A percentile compares a stretch with the other conserved stretches of the same genome.
These are phyloP conservation scores for Volvox africanus DNA, from an alignment of 139 green algal genomes.

Conservation along the genomic window DNA sequence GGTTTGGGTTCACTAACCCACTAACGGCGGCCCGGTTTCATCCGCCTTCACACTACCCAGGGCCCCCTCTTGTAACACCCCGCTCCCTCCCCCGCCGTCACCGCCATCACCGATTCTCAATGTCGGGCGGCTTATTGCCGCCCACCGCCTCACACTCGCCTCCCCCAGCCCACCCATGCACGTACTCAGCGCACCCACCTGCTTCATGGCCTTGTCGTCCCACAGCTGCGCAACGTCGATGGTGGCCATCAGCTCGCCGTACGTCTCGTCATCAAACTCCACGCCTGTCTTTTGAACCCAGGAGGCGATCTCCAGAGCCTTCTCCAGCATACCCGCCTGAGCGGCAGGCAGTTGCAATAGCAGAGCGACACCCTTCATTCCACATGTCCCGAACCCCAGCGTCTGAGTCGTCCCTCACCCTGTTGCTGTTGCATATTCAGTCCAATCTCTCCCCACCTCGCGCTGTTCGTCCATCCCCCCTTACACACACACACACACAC, in stretches of 20 bases:
- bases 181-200: neutral
- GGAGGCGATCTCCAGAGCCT: conserved; percentile 61
- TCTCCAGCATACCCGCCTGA: conserved; percentile 63
- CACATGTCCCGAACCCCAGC: too few species aligned
- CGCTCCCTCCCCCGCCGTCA: too few species aligned
- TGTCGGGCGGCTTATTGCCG: neutral
- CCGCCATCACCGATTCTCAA: too few species aligned
- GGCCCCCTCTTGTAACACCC: neutral
- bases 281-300: conserved; percentile 53
- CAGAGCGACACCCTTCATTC: too few species aligned
- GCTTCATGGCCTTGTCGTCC: conserved; percentile 42
- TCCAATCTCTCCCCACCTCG: neutral
- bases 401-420: too few species aligned
- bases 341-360: too few species aligned
- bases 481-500: neutral
- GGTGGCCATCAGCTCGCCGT: conserved; percentile 57
- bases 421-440: too few species aligned
- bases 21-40: too few species aligned
- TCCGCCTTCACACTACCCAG: neutral
- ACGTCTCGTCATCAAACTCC: conserved; percentile 54
- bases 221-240: conserved; percentile 56
- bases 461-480: neutral
- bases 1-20: neutral
- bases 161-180: neutral
- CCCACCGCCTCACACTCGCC: neutral